phyloP scores from a whole-genome alignment of 768 basidiomycete species.

The Rubroboletus pulcherrimus region DNA sequence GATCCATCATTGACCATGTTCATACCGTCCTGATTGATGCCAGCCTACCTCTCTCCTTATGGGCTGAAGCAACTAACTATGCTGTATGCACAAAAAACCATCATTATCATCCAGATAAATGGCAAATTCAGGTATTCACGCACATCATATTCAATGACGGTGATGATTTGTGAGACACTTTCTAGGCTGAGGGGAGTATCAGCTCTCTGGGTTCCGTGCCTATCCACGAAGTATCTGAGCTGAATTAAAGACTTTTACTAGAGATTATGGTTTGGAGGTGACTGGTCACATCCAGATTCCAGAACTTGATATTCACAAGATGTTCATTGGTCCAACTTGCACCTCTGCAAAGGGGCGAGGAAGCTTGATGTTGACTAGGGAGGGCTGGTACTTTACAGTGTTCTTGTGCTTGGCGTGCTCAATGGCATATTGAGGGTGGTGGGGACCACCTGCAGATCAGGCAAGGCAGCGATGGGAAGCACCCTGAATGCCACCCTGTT shows the following conservation, averaged over 20 bases:
- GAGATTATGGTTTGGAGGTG: conserved; percentile 95
- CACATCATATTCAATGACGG: too few species aligned
- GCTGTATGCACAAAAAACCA: too few species aligned
- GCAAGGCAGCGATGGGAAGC: conserved; percentile 40
- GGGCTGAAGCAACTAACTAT: too few species aligned
- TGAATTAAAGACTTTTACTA: conserved; percentile 98
- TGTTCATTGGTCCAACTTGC: conserved; percentile 68
- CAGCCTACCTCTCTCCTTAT: too few species aligned
- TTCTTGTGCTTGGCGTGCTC: conserved; percentile 39
- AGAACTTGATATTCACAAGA: conserved; percentile 73
- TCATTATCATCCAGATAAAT: too few species aligned
- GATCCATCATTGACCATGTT: too few species aligned
- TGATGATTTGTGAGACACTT: too few species aligned
- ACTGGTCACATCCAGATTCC: conserved; percentile 73
- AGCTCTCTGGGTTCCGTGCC: conserved; percentile 89
- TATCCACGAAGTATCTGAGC: conserved; percentile 81
- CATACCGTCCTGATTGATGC: too few species aligned
- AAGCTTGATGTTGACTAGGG: conserved; percentile 30
- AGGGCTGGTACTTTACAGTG: conserved; percentile 7
- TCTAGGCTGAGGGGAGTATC: too few species aligned
- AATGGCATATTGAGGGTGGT: conserved; percentile 33
- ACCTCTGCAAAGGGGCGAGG: conserved; percentile 15
- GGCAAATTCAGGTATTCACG: too few species aligned
- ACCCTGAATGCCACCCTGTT: conserved; percentile 47
- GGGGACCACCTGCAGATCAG: conserved; percentile 27